Percentiles rank a stretch among this genome's conserved stretches.
These are phyloP conservation scores for Pythium graminicola DNA, from an alignment of 352 stramenopile genomes.

Conservation along the genomic window DNA sequence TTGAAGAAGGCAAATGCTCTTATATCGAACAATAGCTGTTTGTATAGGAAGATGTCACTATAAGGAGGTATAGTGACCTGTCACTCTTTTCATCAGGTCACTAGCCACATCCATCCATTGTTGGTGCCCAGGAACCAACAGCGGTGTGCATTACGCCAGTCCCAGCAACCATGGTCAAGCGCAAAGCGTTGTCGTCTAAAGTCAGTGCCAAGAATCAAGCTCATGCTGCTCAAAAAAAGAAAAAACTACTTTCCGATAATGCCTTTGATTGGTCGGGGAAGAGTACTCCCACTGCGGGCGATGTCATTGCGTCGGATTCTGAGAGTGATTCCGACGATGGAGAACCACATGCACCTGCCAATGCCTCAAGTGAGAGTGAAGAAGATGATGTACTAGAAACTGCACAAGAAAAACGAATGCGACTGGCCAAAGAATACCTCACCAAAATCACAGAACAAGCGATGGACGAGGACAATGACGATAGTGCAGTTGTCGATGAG, in stretches of 20 bases:
- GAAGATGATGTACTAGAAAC: slow-evolving; percentile 57
- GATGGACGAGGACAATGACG: slow-evolving; percentile 32
- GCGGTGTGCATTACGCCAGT: slow-evolving; percentile 9
- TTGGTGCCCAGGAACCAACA: slow-evolving; percentile 22
- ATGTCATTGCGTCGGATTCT: slow-evolving; percentile 71
- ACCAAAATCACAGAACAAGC: slow-evolving; percentile 77
- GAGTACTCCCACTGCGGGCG: slow-evolving; percentile 16
- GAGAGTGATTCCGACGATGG: slow-evolving; percentile 38
- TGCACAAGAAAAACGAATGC: slow-evolving; percentile 83
- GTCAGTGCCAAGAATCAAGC: slow-evolving; percentile 20
- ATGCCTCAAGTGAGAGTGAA: slow-evolving; percentile 14
- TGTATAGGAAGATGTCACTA: slow-evolving; percentile 15
- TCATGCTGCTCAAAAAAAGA: slow-evolving; percentile 48
- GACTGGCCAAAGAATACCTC: slow-evolving; percentile 86
- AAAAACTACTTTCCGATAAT: slow-evolving; percentile 50
- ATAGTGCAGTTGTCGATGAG: slow-evolving; percentile 49
- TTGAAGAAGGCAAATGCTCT: slow-evolving; percentile 13
- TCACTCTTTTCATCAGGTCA: neutral
- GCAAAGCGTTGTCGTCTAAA: slow-evolving; percentile 30
- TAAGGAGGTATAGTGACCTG: too few relatives aligned
- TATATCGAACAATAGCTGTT: slow-evolving; percentile 7
- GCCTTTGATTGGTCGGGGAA: slow-evolving; percentile 75
- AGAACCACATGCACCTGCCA: slow-evolving; percentile 29
- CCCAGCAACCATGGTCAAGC: slow-evolving; percentile 39
- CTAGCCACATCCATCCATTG: slow-evolving; percentile 9